Percentiles rank a stretch among this genome's conserved stretches.
Conservation (phyloP, 2,329 filamentous ascomycete genomes). For the Fusarium neocosmosporiellum region DNA sequence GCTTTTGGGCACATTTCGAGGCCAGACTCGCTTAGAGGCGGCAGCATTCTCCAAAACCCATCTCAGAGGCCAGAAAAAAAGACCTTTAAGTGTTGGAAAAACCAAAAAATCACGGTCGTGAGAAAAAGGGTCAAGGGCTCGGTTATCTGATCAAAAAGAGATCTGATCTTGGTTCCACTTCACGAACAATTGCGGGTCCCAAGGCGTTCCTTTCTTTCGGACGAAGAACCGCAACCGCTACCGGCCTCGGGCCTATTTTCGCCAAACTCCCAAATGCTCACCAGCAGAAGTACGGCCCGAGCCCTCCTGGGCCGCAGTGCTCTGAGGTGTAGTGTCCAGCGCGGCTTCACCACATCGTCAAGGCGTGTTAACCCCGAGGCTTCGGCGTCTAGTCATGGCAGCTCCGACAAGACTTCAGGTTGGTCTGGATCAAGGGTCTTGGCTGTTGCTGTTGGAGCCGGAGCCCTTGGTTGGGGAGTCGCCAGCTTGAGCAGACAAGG, state of each 20-base stretch:
- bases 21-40: constrained; percentile 32
- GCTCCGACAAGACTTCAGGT: constrained; percentile 16
- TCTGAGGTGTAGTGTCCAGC: constrained; percentile 19
- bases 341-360: constrained; percentile 23
- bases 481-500: constrained; percentile 44
- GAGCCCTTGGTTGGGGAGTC: constrained; percentile 55
- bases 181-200: constrained; percentile 13
- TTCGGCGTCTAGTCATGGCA: constrained; percentile 8
- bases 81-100: neutral
- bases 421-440: constrained; percentile 50
- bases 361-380: constrained; percentile 14
- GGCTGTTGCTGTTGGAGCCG: constrained; percentile 53
- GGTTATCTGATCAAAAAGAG: constrained; percentile 14
- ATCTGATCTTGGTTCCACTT: constrained; percentile 21
- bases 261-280: constrained; percentile 24
- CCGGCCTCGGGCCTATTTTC: neutral
- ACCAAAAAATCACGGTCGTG: neutral
- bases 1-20: constrained; percentile 12
- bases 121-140: constrained; percentile 8
- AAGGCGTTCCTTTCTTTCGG: neutral
- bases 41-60: neutral
- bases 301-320: constrained; percentile 31
- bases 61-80: neutral
- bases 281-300: constrained; percentile 25
- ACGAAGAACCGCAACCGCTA: neutral